A percentile compares a stretch with the other conserved stretches of the same genome.
Evolutionary conservation across 2,329 filamentous ascomycete species (phyloP).

Genomic region (Xylaria sp.): DNA sequence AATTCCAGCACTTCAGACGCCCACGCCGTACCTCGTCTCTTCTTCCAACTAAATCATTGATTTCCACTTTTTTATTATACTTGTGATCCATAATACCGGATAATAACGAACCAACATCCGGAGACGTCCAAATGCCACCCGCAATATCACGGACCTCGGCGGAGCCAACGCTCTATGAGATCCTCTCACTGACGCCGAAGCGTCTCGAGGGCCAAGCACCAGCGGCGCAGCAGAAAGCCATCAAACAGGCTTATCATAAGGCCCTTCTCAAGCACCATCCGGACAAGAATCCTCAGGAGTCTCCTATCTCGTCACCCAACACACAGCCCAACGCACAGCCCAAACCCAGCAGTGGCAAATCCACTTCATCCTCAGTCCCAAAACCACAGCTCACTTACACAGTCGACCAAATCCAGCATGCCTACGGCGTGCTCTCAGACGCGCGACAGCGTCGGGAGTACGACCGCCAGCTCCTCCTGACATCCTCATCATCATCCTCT

Average conservation of each 20-base stretch:
- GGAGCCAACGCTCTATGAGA: conserved; percentile 62
- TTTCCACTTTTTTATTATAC: not conserved
- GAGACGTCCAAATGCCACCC: conserved; percentile 33
- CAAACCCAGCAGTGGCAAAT: conserved; percentile 23
- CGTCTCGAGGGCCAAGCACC: conserved; percentile 52
- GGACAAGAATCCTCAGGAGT: conserved; percentile 53
- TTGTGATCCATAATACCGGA: not conserved
- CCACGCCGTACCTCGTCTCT: not conserved
- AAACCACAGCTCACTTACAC: conserved; percentile 48
- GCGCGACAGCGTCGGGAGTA: conserved; percentile 57
- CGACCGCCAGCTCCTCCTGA: conserved; percentile 53
- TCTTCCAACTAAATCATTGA: not conserved
- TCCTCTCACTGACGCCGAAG: conserved; percentile 60
- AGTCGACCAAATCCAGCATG: conserved; percentile 67
- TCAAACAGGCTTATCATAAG: conserved; percentile 68
- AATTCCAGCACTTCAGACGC: conserved; percentile 7
- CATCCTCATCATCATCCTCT: not conserved
- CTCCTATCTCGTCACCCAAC: conserved; percentile 17
- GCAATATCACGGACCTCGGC: conserved; percentile 37
- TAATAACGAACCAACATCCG: not conserved
- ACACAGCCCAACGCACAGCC: conserved; percentile 10
- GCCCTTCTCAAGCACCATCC: conserved; percentile 71
- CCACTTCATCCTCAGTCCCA: conserved; percentile 10
- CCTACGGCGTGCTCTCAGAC: conserved; percentile 62
- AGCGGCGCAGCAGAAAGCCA: conserved; percentile 48